Evolutionary conservation across 768 basidiomycete genomes (phyloP).

Genomic region (Lyophyllum atratum): DNA sequence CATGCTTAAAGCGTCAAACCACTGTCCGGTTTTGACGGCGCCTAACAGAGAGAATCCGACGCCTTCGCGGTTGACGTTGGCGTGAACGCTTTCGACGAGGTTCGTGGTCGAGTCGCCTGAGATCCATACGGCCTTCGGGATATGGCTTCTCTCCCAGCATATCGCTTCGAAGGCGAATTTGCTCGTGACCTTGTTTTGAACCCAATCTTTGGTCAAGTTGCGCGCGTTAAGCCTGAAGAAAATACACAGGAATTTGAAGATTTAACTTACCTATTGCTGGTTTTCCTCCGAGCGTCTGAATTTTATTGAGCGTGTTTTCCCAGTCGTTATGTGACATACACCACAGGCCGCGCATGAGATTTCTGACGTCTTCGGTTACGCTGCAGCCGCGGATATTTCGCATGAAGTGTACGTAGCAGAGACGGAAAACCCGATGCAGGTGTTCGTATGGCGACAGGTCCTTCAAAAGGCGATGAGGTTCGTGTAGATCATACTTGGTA

Average conservation of each 20-base stretch:
- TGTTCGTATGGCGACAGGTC: slow-evolving; percentile 7
- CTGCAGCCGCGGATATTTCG: background rate
- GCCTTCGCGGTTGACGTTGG: slow-evolving; percentile 21
- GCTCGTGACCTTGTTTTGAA: slow-evolving; percentile 11
- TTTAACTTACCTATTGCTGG: slow-evolving; percentile 11
- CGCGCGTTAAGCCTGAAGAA: background rate
- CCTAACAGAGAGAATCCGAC: slow-evolving; percentile 16
- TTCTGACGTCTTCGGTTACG: background rate
- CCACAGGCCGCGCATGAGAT: background rate
- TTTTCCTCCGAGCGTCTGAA: background rate
- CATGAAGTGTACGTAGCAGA: background rate
- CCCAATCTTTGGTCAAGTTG: slow-evolving; percentile 15
- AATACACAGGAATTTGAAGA: background rate
- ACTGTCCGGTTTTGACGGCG: slow-evolving; percentile 15
- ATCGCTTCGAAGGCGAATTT: slow-evolving; percentile 16
- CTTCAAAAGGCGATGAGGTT: slow-evolving; percentile 3
- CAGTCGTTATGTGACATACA: background rate
- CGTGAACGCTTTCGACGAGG: slow-evolving; percentile 15
- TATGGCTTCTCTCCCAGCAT: slow-evolving; percentile 21
- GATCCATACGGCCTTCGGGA: slow-evolving; percentile 21
- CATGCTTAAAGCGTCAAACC: background rate
- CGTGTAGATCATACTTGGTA: background rate
- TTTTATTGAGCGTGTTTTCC: background rate
- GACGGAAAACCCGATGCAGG: background rate
- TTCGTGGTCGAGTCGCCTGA: slow-evolving; percentile 16